Conservation (phyloP, 2,329 filamentous ascomycete genomes). For the Huntiella savannae region DNA sequence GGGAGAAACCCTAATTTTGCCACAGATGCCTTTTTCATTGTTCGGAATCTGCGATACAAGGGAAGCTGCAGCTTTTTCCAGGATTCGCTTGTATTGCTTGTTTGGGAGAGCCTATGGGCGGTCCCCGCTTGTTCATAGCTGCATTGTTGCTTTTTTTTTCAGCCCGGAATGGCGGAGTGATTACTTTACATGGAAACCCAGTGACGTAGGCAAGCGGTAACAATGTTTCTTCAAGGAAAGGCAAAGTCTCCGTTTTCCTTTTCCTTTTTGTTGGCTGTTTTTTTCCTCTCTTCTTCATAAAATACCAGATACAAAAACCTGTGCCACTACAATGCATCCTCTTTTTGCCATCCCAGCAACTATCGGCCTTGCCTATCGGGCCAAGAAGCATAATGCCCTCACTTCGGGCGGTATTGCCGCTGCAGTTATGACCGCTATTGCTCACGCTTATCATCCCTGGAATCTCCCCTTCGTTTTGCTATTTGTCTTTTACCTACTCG, state of each 20-base stretch:
- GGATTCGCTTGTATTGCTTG: too few relatives aligned
- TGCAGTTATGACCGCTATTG: constrained; percentile 52
- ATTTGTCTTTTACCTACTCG: constrained; percentile 69
- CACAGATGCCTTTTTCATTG: too few relatives aligned
- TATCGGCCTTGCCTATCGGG: constrained; percentile 42
- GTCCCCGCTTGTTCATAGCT: too few relatives aligned
- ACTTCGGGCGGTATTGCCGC: constrained; percentile 56
- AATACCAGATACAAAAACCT: not conserved
- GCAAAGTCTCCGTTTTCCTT: too few relatives aligned
- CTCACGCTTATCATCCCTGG: constrained; percentile 86
- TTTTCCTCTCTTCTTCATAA: not conserved
- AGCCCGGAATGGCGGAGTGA: not conserved
- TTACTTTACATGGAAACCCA: too few relatives aligned
- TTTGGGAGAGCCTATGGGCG: too few relatives aligned
- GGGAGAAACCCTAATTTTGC: too few relatives aligned
- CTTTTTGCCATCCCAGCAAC: constrained; percentile 39
- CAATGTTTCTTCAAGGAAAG: too few relatives aligned
- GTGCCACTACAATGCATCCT: constrained; percentile 29
- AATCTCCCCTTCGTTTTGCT: constrained; percentile 76
- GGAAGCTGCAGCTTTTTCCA: too few relatives aligned
- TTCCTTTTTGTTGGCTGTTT: not conserved
- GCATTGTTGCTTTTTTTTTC: not conserved
- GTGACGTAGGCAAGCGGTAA: too few relatives aligned
- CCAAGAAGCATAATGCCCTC: constrained; percentile 54
- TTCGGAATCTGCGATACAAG: too few relatives aligned